phyloP scores from a whole-genome alignment of 148 eudicot species.

The Chenopodium suecicum region DNA sequence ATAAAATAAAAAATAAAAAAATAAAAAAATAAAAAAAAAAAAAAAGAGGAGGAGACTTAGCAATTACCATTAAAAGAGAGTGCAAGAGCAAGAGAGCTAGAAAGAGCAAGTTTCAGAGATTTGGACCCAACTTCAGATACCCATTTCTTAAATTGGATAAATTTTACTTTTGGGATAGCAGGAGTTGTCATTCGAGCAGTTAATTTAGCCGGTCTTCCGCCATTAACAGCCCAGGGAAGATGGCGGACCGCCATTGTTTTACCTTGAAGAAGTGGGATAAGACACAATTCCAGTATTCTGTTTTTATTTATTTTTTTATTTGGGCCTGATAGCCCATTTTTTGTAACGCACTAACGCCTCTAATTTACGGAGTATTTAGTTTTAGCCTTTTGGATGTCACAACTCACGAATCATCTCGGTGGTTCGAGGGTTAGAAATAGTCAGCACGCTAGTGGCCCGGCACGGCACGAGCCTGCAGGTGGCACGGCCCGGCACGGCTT shows the following conservation, averaged over 20 bases:
- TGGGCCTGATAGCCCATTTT: too few relatives aligned
- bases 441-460: too few relatives aligned
- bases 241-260: conserved; percentile 27
- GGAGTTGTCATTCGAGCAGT: not conserved
- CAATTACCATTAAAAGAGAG: conserved; percentile 51
- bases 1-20: too few relatives aligned
- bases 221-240: conserved; percentile 20
- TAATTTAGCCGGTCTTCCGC: conserved; percentile 6
- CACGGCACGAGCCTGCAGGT: too few relatives aligned
- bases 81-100: conserved; percentile 60
- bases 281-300: not conserved
- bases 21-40: too few relatives aligned
- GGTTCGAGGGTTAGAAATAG: too few relatives aligned
- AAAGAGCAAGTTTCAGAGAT: conserved; percentile 57
- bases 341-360: too few relatives aligned
- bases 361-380: too few relatives aligned
- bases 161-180: conserved; percentile 2
- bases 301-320: too few relatives aligned
- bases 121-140: conserved; percentile 43
- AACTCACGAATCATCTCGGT: too few relatives aligned
- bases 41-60: not conserved
- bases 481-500: too few relatives aligned
- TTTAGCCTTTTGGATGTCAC: too few relatives aligned
- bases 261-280: not conserved
- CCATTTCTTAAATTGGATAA: conserved; percentile 39